These are phyloP conservation scores for Chaetomiaceae sp. DNA, from an alignment of 2,329 filamentous ascomycete species.

Conservation along the genomic window DNA sequence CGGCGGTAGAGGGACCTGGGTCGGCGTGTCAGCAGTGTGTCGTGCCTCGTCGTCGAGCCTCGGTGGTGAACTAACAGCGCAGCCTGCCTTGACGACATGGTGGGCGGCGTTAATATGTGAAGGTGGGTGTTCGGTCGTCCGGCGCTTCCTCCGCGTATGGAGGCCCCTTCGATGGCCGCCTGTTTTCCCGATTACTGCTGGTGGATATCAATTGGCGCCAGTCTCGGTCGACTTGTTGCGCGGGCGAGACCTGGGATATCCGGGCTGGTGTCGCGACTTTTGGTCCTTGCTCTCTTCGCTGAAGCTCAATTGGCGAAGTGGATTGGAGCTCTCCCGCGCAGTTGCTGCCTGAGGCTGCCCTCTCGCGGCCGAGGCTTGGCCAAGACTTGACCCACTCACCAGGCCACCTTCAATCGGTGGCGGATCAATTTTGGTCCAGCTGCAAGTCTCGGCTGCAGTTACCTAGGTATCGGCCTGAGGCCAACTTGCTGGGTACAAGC, in stretches of 20 bases:
- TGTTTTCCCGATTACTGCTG: neutral
- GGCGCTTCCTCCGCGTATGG: neutral
- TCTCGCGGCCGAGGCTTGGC: no score
- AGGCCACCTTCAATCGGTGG: no score
- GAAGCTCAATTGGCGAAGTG: constrained; percentile 22
- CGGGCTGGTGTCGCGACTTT: constrained; percentile 10
- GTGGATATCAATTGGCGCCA: neutral
- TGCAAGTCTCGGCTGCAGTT: neutral
- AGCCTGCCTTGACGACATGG: constrained; percentile 26
- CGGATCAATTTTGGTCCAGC: constrained; percentile 12
- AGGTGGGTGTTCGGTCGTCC: neutral
- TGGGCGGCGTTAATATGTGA: constrained; percentile 10
- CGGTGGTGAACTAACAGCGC: constrained; percentile 22
- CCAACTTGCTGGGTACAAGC: neutral
- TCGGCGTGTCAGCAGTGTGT: constrained; percentile 13
- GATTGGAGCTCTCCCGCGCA: constrained; percentile 19
- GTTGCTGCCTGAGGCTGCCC: constrained; percentile 23
- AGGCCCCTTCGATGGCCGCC: constrained; percentile 2
- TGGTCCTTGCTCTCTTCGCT: constrained; percentile 4
- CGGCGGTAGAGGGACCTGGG: constrained; percentile 77
- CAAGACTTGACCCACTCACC: no score
- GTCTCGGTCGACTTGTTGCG: neutral
- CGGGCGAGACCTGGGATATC: neutral
- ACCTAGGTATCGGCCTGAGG: neutral
- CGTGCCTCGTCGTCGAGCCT: neutral